Evolutionary conservation across 1,284 basidiomycete species (phyloP), one percentile per base, ranked within the genome.

Genomic region (Cutaneotrichosporon spelunceum): DNA sequence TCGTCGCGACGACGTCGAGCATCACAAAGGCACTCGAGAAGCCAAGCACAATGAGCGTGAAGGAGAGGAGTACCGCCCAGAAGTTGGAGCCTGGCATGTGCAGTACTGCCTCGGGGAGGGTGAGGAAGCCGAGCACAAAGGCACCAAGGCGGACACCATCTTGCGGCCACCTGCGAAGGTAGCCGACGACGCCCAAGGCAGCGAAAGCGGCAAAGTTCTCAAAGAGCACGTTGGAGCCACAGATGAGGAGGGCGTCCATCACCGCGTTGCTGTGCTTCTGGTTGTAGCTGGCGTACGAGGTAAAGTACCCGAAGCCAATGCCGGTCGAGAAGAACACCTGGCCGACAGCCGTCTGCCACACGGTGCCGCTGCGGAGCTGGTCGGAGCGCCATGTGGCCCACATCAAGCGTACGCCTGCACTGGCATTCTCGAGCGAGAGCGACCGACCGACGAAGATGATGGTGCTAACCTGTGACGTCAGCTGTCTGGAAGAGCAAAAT

Each of bases 101-200:
- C 19, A 69, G 62, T 19, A 69, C 66, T 6, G 65, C 67, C 42
- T 66, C 63, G 39, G 67, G 67, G 16, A 69, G 57, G 0, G 67
- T 66, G 59, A 73, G 65, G 56, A 72, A 72, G 10, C 69, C 70
- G 27, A 70, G 61, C n/a, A 72, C 68, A 26, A 73, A 73, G 24
- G 65, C 70, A 27, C 71, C 69, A 63, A 76, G 70, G 53, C 67
- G 65, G 1, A 65, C 67, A n/a, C 63, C 65, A 24, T 66, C 67
- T 19, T 36, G 23, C 5, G 67, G 67, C 65, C 65, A 69, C 26
- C 65, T 60, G n/a, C 65, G 60, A 7, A 67, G 61, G 61, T 63
- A 63, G 4, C 67, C 67, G 24, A 69, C 63, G 11, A 69, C 63
- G 36, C 65, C 67, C 26, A 66, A 69, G 16, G 66, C 63, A 2